Percentiles rank a stretch among this genome's conserved stretches.
phyloP scores from a whole-genome alignment of 345 rosid species.

The Brassica nigra region DNA sequence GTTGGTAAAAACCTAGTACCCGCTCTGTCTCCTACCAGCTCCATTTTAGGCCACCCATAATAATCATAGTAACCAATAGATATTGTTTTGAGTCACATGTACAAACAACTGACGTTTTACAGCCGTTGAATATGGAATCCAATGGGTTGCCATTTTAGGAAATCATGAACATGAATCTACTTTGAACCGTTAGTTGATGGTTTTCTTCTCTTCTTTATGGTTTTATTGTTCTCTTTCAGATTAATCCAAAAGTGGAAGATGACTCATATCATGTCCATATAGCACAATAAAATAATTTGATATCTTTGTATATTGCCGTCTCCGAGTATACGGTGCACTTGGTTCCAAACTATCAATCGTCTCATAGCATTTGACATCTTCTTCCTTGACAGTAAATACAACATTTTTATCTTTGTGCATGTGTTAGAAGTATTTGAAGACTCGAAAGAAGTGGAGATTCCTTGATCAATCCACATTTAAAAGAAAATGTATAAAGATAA shows the following conservation, averaged over 20 bases:
- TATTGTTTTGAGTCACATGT: background rate
- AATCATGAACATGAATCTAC: background rate
- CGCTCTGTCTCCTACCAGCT: too few relatives aligned
- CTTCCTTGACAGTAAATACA: background rate
- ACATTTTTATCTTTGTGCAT: background rate
- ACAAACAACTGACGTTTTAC: background rate
- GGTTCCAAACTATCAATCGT: background rate
- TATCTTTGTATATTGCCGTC: background rate
- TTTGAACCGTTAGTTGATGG: background rate
- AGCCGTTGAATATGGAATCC: slow-evolving; percentile 53
- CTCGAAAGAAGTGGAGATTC: background rate
- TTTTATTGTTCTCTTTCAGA: background rate
- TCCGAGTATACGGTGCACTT: background rate
- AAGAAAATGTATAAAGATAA: background rate
- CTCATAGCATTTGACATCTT: background rate
- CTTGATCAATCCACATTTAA: background rate
- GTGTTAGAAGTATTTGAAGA: background rate
- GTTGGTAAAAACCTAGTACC: too few relatives aligned
- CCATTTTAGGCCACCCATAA: too few relatives aligned
- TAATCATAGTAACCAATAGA: background rate
- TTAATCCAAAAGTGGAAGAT: background rate
- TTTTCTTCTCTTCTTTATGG: background rate
- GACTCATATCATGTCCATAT: background rate
- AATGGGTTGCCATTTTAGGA: slow-evolving; percentile 23
- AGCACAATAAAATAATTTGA: background rate